Conservation (phyloP, 176 grass and related monocot genomes). For the Carex parvula region DNA sequence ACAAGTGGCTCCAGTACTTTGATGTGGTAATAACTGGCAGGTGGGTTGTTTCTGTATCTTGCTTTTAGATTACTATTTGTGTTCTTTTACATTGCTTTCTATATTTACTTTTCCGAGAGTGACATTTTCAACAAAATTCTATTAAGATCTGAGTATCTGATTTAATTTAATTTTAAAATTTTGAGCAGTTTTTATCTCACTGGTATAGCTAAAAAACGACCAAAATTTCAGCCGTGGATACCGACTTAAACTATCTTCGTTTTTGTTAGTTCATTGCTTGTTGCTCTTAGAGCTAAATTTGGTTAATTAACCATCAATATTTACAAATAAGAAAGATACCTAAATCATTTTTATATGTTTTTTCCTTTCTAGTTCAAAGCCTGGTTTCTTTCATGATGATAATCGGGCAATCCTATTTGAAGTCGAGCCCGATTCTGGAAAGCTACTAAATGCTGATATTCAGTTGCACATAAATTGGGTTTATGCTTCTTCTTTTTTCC, state of each 20-base stretch:
- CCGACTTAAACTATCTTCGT: neutral
- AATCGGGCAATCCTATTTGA: slow-evolving; percentile 81
- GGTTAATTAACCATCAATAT: neutral
- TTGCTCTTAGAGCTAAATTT: neutral
- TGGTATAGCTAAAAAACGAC: neutral
- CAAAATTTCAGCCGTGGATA: neutral
- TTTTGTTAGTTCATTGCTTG: neutral
- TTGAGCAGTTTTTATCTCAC: neutral
- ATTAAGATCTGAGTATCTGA: neutral
- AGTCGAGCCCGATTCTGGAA: slow-evolving; percentile 98
- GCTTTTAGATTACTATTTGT: neutral
- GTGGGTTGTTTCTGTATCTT: slow-evolving; percentile 38
- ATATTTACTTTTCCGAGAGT: neutral
- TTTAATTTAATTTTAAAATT: neutral
- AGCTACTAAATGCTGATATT: slow-evolving; percentile 91
- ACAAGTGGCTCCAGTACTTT: slow-evolving; percentile 84
- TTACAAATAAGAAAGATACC: neutral
- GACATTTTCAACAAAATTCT: neutral
- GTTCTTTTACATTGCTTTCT: neutral
- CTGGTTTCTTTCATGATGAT: slow-evolving; percentile 94
- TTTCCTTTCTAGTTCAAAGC: slow-evolving; percentile 69
- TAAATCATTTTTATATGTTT: neutral
- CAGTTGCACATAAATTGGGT: slow-evolving; percentile 34
- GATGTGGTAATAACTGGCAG: slow-evolving; percentile 98
- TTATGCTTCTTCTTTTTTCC: neutral